Evolutionary conservation across 345 rosid species (phyloP), one percentile per base, ranked within the genome.

Genomic region (Nasturtium officinale): DNA sequence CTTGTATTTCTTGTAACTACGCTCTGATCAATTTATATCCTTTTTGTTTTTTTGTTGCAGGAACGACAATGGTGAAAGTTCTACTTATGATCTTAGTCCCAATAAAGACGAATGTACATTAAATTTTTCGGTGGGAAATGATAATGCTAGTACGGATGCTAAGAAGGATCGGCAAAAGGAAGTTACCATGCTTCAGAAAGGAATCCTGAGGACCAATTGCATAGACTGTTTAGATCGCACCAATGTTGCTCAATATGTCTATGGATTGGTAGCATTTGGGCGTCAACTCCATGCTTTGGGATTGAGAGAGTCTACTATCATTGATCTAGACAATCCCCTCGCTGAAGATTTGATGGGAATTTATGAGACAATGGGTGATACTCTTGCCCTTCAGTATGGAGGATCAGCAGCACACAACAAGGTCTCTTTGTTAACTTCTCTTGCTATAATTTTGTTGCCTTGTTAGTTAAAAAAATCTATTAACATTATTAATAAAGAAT

Each of bases 401-500:
- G 99, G 99, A 43, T 95, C 99, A 16, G 90, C 97, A 13, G 99
- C 99, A 25, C 99, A 95, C 74, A 95, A 89, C 85, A 95, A 95
- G 95, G 99, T 90, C 59, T 60, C 52, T 18, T 53, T 65, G 55
- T 26, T 52, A 53, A 47, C 66, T 42, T 61, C 65, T 61, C 55
- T 70, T 9, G 9, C 30, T 30, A 30, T 16, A 48, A 18, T 8
- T 38, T 38, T 47, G 43, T 69, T 68, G 43, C 42, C 52, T 65
- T 59, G 50, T 17, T 66, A 71, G 40, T 47, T 45, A 21, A 37
- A 35, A 35, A 46, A 43, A 6, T 13, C 46, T 46, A 15, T n/a
- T 46, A 15, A 26, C 46, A 43, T 43, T 18, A 20, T 25, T 37
- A 47, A 21, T 50, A 32, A 64, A 40, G 47, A 13, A 4, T 58